Conservation (phyloP, 2,329 filamentous ascomycete genomes). For the Drechmeria coniospora region DNA sequence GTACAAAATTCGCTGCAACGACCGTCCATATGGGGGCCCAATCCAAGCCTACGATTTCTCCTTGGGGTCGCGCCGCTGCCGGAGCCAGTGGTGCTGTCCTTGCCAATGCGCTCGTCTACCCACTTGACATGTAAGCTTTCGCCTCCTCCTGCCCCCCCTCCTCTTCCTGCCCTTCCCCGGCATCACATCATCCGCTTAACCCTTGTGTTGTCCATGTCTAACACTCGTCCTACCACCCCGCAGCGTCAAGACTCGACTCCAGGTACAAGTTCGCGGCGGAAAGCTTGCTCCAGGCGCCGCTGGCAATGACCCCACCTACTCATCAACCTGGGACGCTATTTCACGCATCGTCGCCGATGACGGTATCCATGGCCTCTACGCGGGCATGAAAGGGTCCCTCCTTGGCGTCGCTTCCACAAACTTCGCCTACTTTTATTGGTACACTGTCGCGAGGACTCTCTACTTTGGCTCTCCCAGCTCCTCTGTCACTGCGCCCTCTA, state of each 20-base stretch:
- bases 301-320: slow-evolving; percentile 58
- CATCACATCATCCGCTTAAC: neutral
- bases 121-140: slow-evolving; percentile 80
- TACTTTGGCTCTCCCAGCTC: slow-evolving; percentile 50
- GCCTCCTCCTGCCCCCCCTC: neutral
- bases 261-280: slow-evolving; percentile 71
- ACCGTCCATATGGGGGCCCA: slow-evolving; percentile 30
- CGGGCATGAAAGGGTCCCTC: slow-evolving; percentile 73
- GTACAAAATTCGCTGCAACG: too few species aligned
- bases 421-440: slow-evolving; percentile 99
- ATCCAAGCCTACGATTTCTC: slow-evolving; percentile 60
- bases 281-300: slow-evolving; percentile 19
- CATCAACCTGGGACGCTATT: slow-evolving; percentile 77
- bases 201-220: neutral
- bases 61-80: slow-evolving; percentile 86
- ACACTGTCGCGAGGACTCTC: slow-evolving; percentile 69
- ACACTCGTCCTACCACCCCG: too few species aligned
- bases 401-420: slow-evolving; percentile 93
- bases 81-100: slow-evolving; percentile 86
- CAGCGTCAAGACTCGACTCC: slow-evolving; percentile 89
- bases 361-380: slow-evolving; percentile 69
- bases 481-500: slow-evolving; percentile 45
- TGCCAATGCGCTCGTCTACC: slow-evolving; percentile 90
- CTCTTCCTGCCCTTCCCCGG: neutral
- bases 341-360: slow-evolving; percentile 69